Evolutionary conservation across 2,329 filamentous ascomycete genomes (phyloP).

Genomic region (Colletotrichum tropicicola): DNA sequence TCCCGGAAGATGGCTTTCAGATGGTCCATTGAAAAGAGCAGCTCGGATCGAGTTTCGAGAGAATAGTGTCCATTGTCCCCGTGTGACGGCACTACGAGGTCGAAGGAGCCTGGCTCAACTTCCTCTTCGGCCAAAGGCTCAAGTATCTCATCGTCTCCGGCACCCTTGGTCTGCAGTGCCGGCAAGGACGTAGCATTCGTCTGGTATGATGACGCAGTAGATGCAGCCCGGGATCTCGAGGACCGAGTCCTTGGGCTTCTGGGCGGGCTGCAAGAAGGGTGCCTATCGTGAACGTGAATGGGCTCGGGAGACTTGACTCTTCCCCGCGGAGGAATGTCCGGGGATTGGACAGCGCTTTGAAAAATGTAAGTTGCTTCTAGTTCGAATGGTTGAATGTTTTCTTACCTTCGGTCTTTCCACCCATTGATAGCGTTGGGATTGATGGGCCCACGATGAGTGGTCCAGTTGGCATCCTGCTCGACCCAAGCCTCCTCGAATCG

Average conservation of each 20-base stretch:
- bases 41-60: conserved; percentile 71
- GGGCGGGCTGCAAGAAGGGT: conserved; percentile 35
- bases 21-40: conserved; percentile 73
- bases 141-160: conserved; percentile 39
- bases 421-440: conserved; percentile 3
- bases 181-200: conserved; percentile 34
- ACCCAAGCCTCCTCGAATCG: conserved; percentile 24
- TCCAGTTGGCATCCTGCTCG: conserved; percentile 23
- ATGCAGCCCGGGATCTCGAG: conserved; percentile 37
- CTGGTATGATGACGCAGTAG: conserved; percentile 39
- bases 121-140: conserved; percentile 47
- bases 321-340: conserved; percentile 2
- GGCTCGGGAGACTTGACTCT: conserved; percentile 28
- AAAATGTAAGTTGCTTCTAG: background rate
- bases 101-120: conserved; percentile 47
- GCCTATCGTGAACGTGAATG: conserved; percentile 29
- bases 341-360: background rate
- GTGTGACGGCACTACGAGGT: conserved; percentile 39
- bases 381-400: background rate
- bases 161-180: conserved; percentile 35
- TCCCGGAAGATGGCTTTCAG: conserved; percentile 72
- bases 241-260: conserved; percentile 39
- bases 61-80: conserved; percentile 48
- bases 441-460: conserved; percentile 13
- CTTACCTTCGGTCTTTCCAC: conserved; percentile 13